These are phyloP conservation scores for Tolypocladium paradoxum DNA, from an alignment of 2,329 filamentous ascomycete genomes.

Conservation along the genomic window DNA sequence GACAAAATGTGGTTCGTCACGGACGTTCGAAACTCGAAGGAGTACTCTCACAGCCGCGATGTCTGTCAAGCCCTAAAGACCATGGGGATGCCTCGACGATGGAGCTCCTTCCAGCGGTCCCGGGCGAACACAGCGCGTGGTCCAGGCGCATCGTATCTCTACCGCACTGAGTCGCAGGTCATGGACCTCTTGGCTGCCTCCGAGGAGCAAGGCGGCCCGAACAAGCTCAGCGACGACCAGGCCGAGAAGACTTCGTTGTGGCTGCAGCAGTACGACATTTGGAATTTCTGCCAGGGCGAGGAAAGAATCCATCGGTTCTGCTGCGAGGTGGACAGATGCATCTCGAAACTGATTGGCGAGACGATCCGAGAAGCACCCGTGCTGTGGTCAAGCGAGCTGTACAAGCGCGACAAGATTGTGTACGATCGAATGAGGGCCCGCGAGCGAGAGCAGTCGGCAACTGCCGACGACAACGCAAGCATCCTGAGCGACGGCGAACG, in stretches of 20 bases:
- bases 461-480: constrained; percentile 39
- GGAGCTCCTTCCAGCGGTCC: constrained; percentile 38
- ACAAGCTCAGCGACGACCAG: constrained; percentile 94
- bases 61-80: constrained; percentile 81
- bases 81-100: constrained; percentile 62
- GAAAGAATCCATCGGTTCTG: constrained; percentile 91
- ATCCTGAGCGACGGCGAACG: constrained; percentile 45
- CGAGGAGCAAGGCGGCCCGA: constrained; percentile 77
- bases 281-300: constrained; percentile 91
- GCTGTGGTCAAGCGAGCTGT: constrained; percentile 86
- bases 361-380: constrained; percentile 77
- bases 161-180: constrained; percentile 73
- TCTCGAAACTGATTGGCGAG: constrained; percentile 76
- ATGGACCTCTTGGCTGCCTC: constrained; percentile 78
- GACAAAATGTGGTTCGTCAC: constrained; percentile 99
- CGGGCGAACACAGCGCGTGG: constrained; percentile 36
- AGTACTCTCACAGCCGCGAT: constrained; percentile 78
- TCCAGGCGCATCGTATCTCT: constrained; percentile 52
- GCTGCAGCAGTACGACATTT: constrained; percentile 70
- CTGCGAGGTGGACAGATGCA: constrained; percentile 78
- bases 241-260: constrained; percentile 75
- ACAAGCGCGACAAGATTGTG: constrained; percentile 60
- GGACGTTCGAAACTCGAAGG: constrained; percentile 80
- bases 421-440: constrained; percentile 36
- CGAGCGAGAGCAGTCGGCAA: constrained; percentile 36